These are phyloP conservation scores for Rhodotorula graminis DNA, from an alignment of 768 basidiomycete genomes.

Conservation along the genomic window DNA sequence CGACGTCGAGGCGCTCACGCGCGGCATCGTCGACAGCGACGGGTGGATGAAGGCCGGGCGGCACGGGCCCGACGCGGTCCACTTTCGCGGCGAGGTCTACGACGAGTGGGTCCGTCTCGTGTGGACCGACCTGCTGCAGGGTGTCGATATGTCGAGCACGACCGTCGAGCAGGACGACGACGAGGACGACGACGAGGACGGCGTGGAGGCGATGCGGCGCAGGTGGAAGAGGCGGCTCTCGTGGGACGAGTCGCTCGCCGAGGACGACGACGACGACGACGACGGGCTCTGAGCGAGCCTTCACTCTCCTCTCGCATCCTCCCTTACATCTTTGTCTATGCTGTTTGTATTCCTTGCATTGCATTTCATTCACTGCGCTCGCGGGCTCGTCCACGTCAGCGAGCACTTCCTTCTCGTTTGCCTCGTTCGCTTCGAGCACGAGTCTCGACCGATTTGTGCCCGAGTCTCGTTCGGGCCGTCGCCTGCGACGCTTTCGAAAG, in stretches of 20 bases:
- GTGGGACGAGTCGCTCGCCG: neutral
- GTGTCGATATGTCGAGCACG: neutral
- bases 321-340: no score
- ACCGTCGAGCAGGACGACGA: no score
- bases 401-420: no score
- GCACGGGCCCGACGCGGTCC: slow-evolving; percentile 30
- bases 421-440: no score
- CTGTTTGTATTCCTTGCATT: no score
- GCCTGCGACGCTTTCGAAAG: no score
- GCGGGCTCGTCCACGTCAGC: no score
- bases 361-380: no score
- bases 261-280: neutral
- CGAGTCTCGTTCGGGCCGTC: no score
- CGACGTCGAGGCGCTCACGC: slow-evolving; percentile 25
- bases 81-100: slow-evolving; percentile 31
- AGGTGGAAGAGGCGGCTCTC: neutral
- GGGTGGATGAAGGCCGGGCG: slow-evolving; percentile 28
- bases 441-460: no score
- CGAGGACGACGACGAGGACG: neutral
- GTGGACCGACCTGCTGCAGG: slow-evolving; percentile 29
- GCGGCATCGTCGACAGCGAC: slow-evolving; percentile 17
- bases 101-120: slow-evolving; percentile 33
- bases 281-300: neutral
- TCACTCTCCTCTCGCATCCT: no score
- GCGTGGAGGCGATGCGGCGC: neutral